phyloP scores from a whole-genome alignment of 306 rosid species.

The Medicago truncatula region MtrunA17r5.0-ANR NC_053046.1:31090501-31091000 shows the following conservation, averaged over 20 bases:
- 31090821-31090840: conserved; percentile 21
- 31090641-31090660: conserved; percentile 80
- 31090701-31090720: conserved; percentile 77
- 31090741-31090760: conserved; percentile 92
- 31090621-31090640: conserved; percentile 92
- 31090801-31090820: conserved; percentile 19
- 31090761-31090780: conserved; percentile 88
- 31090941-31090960: conserved; percentile 63
- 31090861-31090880: conserved; percentile 85
- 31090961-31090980: conserved; percentile 61
- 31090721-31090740: conserved; percentile 79
- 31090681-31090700: conserved; percentile 83
- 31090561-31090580: conserved; percentile 86
- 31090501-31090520: conserved; percentile 95
- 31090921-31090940: conserved; percentile 69
- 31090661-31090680: conserved; percentile 76
- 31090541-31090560: conserved; percentile 87
- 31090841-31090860: conserved; percentile 66
- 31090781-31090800: neutral
- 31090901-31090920: conserved; percentile 69
- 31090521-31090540: conserved; percentile 94
- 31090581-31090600: conserved; percentile 82
- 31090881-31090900: conserved; percentile 83
- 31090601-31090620: conserved; percentile 97
- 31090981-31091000: conserved; percentile 57